Conservation (phyloP, 495 filamentous ascomycete genomes). For the Aspergillus steynii region DNA sequence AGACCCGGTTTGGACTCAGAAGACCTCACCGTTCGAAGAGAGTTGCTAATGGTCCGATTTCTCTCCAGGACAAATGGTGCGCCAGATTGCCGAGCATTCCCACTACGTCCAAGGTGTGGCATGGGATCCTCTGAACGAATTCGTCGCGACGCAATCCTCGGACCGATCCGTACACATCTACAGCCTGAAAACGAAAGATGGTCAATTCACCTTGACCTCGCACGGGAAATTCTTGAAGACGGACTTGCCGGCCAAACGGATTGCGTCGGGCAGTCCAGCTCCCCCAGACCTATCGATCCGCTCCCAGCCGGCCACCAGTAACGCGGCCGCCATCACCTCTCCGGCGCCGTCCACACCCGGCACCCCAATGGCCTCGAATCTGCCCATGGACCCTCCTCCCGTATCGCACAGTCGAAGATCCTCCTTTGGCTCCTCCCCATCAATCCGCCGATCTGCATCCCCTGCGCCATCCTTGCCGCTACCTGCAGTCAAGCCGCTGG, state of each 20-base stretch:
- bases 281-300: constrained; percentile 72
- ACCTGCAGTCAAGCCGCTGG: constrained; percentile 94
- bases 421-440: constrained; percentile 89
- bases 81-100: constrained; percentile 97
- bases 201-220: constrained; percentile 83
- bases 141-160: constrained; percentile 95
- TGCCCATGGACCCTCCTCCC: constrained; percentile 96
- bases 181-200: constrained; percentile 92
- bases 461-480: constrained; percentile 94
- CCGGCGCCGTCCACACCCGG: constrained; percentile 90
- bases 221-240: constrained; percentile 78
- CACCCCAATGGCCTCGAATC: constrained; percentile 83
- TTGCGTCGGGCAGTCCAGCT: constrained; percentile 90
- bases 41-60: constrained; percentile 18
- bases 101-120: constrained; percentile 99
- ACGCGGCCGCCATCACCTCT: constrained; percentile 66
- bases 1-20: not conserved
- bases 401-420: constrained; percentile 90
- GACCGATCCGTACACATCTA: constrained; percentile 98
- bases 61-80: constrained; percentile 74
- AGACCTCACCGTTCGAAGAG: not conserved
- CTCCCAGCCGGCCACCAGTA: constrained; percentile 58
- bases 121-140: constrained; percentile 98
- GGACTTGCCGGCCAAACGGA: constrained; percentile 85
- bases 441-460: constrained; percentile 83